A percentile compares a stretch with the other conserved stretches of the same genome.
Evolutionary conservation across 805 yeast species (phyloP).

Genomic region (Nakazawaea anatomiae): DNA sequence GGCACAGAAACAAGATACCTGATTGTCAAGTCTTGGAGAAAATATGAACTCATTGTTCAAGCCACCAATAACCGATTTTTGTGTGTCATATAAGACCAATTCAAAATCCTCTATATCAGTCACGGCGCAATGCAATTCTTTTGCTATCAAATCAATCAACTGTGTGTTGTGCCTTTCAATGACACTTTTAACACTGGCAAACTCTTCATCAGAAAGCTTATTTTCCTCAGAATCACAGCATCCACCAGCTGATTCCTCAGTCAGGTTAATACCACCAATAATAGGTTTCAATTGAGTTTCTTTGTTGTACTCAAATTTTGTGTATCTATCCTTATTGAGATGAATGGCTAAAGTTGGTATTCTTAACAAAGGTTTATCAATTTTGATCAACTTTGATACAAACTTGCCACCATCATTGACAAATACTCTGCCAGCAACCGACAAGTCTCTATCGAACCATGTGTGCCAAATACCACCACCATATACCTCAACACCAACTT

Average conservation of each 20-base stretch:
- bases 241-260: constrained; percentile 17
- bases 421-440: constrained; percentile 88
- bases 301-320: constrained; percentile 81
- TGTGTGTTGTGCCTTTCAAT: constrained; percentile 74
- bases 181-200: constrained; percentile 58
- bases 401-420: constrained; percentile 47
- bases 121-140: constrained; percentile 48
- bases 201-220: constrained; percentile 46
- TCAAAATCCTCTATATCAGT: constrained; percentile 83
- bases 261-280: constrained; percentile 51
- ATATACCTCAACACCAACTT: constrained; percentile 89
- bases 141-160: constrained; percentile 62
- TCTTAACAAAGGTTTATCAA: constrained; percentile 78
- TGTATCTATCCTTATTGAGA: constrained; percentile 68
- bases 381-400: constrained; percentile 66
- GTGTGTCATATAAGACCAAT: constrained; percentile 77
- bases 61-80: constrained; percentile 81
- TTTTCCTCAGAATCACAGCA: constrained; percentile 46
- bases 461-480: constrained; percentile 97
- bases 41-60: constrained; percentile 85
- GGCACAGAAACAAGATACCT: constrained; percentile 82
- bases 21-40: constrained; percentile 87
- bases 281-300: constrained; percentile 85
- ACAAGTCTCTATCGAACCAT: constrained; percentile 93
- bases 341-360: constrained; percentile 96